phyloP scores from a whole-genome alignment of 176 grass and related monocot genomes.

The Zoysia japonica region DNA sequence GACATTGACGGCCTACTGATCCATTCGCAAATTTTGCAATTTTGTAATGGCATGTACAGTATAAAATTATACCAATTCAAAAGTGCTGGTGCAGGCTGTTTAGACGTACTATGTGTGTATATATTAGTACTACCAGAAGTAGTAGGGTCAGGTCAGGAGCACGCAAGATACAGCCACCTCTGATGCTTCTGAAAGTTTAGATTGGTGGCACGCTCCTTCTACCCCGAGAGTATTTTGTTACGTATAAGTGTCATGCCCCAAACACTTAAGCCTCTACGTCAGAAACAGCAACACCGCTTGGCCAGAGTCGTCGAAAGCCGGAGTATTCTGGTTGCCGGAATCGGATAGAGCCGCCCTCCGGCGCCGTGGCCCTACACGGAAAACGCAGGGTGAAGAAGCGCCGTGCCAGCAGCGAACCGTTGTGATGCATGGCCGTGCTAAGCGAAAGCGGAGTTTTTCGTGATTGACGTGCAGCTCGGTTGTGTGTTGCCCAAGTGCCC shows the following conservation, averaged over 20 bases:
- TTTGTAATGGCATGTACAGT: too few relatives aligned
- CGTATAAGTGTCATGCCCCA: too few relatives aligned
- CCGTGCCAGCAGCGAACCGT: neutral
- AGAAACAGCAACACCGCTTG: neutral
- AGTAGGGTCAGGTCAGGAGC: neutral
- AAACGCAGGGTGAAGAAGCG: neutral
- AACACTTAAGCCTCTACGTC: neutral
- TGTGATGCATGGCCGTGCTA: neutral
- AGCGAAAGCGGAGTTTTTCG: neutral
- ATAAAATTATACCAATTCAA: too few relatives aligned
- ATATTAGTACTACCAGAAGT: neutral
- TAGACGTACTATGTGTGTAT: too few relatives aligned
- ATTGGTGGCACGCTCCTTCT: neutral
- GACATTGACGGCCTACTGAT: neutral
- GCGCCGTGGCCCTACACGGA: neutral
- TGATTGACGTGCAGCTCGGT: neutral
- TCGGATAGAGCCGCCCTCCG: neutral
- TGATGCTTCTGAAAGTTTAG: neutral
- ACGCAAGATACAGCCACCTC: neutral
- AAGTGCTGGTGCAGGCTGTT: neutral
- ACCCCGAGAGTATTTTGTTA: too few relatives aligned
- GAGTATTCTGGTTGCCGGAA: neutral
- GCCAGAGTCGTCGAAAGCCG: neutral
- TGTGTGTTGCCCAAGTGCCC: conserved; percentile 29
- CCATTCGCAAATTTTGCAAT: neutral